Evolutionary conservation across 2,329 filamentous ascomycete genomes (phyloP).

Genomic region (Fusarium sp.): DNA sequence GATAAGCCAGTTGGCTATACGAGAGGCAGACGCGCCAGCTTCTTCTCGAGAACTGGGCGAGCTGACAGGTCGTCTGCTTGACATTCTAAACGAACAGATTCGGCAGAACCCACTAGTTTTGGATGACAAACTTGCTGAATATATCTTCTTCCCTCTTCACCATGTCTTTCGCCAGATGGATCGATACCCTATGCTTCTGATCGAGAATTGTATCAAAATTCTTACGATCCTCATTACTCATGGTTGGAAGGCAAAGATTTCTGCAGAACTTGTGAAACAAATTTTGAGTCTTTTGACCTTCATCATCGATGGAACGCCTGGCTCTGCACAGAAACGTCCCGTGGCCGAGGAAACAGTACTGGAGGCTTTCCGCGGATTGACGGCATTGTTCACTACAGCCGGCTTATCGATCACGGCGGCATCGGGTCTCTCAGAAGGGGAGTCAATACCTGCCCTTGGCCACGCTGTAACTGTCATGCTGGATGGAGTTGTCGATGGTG

Average conservation of each 20-base stretch:
- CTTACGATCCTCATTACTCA: conserved; percentile 77
- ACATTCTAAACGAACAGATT: conserved; percentile 59
- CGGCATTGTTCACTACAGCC: conserved; percentile 71
- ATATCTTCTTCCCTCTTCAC: conserved; percentile 92
- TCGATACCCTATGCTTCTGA: conserved; percentile 73
- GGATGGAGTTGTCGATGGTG: conserved; percentile 74
- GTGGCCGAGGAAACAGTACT: conserved; percentile 79
- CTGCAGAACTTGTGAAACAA: conserved; percentile 80
- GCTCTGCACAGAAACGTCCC: conserved; percentile 55
- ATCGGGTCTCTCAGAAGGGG: conserved; percentile 62
- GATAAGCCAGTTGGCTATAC: conserved; percentile 67
- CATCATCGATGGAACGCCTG: conserved; percentile 78
- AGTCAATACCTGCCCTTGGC: conserved; percentile 80
- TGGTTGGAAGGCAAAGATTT: conserved; percentile 81
- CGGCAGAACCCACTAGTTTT: conserved; percentile 62
- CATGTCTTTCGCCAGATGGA: conserved; percentile 84
- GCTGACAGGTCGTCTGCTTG: conserved; percentile 58
- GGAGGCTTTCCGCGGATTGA: conserved; percentile 76
- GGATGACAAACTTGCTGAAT: conserved; percentile 88
- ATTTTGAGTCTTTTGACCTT: conserved; percentile 87
- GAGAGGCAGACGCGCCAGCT: conserved; percentile 56
- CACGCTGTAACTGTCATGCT: conserved; percentile 85
- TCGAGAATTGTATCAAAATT: conserved; percentile 82
- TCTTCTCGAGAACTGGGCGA: conserved; percentile 58
- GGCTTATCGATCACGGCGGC: conserved; percentile 61